These are phyloP conservation scores for Corinectria fuckeliana DNA, from an alignment of 2,329 filamentous ascomycete genomes.

Conservation along the genomic window DNA sequence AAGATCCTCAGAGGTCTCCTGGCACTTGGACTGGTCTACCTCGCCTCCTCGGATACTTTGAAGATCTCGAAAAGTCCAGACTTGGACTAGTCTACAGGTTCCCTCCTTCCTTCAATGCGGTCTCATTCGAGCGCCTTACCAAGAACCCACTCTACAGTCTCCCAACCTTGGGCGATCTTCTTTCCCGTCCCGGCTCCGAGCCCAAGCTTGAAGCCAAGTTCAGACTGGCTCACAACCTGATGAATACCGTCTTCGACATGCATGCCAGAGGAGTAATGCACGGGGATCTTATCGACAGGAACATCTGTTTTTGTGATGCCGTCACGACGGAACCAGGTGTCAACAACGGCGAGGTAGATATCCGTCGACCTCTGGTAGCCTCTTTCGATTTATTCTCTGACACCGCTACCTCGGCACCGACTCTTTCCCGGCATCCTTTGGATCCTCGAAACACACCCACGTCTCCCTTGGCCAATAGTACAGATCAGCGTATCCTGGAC, in stretches of 20 bases:
- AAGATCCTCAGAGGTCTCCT: conserved; percentile 57
- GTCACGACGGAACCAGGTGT: conserved; percentile 50
- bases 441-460: conserved; percentile 60
- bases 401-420: conserved; percentile 19
- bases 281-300: conserved; percentile 71
- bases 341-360: conserved; percentile 59
- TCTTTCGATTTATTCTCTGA: conserved; percentile 74
- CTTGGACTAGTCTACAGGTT: conserved; percentile 79
- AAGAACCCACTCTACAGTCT: conserved; percentile 58
- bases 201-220: conserved; percentile 79
- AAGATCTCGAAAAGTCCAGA: conserved; percentile 72
- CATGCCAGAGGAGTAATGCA: conserved; percentile 74
- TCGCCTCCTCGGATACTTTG: conserved; percentile 72
- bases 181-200: conserved; percentile 60
- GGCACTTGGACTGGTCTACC: conserved; percentile 68
- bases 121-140: conserved; percentile 59
- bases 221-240: conserved; percentile 74
- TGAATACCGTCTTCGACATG: conserved; percentile 75
- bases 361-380: conserved; percentile 72
- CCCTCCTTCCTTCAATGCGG: conserved; percentile 67
- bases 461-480: conserved; percentile 55
- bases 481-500: conserved; percentile 67
- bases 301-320: conserved; percentile 69
- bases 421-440: conserved; percentile 65
- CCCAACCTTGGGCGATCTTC: conserved; percentile 61